Evolutionary conservation across 352 stramenopile genomes (phyloP), one percentile per base, ranked within the genome.

Genomic region (Pythium brachiatum): DNA sequence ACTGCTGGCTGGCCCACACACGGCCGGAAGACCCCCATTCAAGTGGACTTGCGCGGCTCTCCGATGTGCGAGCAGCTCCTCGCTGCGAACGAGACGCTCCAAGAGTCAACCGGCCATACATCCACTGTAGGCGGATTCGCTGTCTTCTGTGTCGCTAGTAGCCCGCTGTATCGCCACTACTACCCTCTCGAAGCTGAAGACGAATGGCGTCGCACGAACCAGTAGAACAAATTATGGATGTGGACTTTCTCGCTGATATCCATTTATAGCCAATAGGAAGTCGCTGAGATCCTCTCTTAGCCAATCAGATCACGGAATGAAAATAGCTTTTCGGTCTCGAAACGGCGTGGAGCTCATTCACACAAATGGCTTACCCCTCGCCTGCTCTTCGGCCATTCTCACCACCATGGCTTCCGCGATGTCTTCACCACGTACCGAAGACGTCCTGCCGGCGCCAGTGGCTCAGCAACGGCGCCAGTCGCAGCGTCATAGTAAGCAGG

Each of bases 111-210:
- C 12, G 13, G 23, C 20, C n/a, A 16, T 3, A 12, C 8, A 15
- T 21, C 21, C 18, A 2, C 32, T 23, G 12, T 41, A 6, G 27
- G 31, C 18, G 25, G 32, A 16, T 47, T 59, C 7, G 13, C 23
- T 29, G 27, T 59, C 32, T 34, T 50, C 34, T 59, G 53, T 20
- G 21, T 34, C 29, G 27, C n/a, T n/a, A 16, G 20, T 3, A 23
- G 23, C 20, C 27, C 25, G 26, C 38, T 13, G 20, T 31, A 39
- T 23, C 25, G 13, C 8, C 20, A 23, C 36, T 46, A 25, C 25
- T 59, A 59, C n/a, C 53, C 53, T 20, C 16, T 59, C 34, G 53
- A 43, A 3, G 53, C 32, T 2, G 53, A 59, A 31, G 53, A 59
- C 23, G n/a, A 46, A 26, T 59, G 53, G 53, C 53, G 53, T 13